Conservation (phyloP, 805 yeast species). For the Candida adriatica region DNA sequence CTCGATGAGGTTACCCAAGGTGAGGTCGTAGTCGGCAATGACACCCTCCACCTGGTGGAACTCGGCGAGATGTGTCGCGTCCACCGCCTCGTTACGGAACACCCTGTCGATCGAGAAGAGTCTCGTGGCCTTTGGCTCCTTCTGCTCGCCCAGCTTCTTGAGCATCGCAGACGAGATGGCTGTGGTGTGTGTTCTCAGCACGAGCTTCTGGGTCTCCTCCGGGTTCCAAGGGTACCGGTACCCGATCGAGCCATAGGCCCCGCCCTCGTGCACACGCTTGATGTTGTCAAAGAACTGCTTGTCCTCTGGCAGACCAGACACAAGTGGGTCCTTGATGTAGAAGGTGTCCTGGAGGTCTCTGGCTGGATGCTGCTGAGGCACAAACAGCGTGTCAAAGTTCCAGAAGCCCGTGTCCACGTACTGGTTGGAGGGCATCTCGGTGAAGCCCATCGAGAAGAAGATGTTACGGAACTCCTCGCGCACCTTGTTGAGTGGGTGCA, state of each 20-base stretch:
- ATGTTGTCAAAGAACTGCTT: constrained; percentile 69
- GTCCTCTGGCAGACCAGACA: constrained; percentile 80
- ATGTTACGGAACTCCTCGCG: constrained; percentile 97
- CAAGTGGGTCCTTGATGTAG: constrained; percentile 87
- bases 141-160: constrained; percentile 63
- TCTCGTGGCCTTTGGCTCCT: constrained; percentile 81
- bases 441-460: constrained; percentile 96
- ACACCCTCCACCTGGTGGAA: constrained; percentile 99
- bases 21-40: constrained; percentile 89
- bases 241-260: constrained; percentile 92
- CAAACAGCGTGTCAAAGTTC: constrained; percentile 95
- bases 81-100: constrained; percentile 99
- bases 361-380: constrained; percentile 99
- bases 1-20: constrained; percentile 93
- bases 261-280: constrained; percentile 79
- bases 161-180: constrained; percentile 88
- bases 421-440: constrained; percentile 98
- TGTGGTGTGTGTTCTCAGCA: constrained; percentile 95
- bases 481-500: constrained; percentile 94
- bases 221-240: constrained; percentile 97
- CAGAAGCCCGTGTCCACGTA: constrained; percentile 98
- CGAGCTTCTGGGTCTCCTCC: constrained; percentile 85
- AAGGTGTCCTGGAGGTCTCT: constrained; percentile 98
- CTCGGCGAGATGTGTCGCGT: constrained; percentile 98
- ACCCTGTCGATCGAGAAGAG: constrained; percentile 96